These are phyloP conservation scores for Diaporthe amygdali DNA, from an alignment of 2,329 filamentous ascomycete genomes.

Conservation along the genomic window DNA sequence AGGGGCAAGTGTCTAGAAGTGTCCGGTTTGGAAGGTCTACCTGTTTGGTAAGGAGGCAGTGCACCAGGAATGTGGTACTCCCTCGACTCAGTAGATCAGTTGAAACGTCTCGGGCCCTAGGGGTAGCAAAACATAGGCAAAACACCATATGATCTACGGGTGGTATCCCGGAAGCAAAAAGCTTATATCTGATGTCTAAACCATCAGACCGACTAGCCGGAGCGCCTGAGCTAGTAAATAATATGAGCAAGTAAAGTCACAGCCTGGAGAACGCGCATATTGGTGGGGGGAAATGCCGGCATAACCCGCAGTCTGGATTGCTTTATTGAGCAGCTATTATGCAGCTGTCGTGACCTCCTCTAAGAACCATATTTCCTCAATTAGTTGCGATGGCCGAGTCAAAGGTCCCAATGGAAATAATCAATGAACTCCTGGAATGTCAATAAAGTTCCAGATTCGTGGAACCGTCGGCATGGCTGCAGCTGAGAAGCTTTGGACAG, in stretches of 20 bases:
- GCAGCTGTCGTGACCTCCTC: not conserved
- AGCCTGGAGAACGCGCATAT: too few relatives aligned
- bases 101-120: constrained; percentile 10
- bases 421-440: too few relatives aligned
- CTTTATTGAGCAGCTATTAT: not conserved
- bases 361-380: not conserved
- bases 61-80: not conserved
- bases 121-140: not conserved
- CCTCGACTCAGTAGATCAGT: not conserved
- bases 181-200: not conserved
- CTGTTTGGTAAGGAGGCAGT: not conserved
- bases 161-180: not conserved
- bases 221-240: not conserved
- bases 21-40: not conserved
- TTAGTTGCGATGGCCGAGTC: not conserved
- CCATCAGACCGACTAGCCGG: not conserved
- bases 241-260: not conserved
- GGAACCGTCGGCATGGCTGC: not conserved
- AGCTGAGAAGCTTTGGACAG: not conserved
- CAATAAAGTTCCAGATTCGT: not conserved
- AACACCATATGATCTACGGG: not conserved
- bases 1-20: not conserved
- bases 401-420: not conserved
- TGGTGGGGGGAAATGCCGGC: too few relatives aligned
- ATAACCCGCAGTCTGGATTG: not conserved